Evolutionary conservation across 352 stramenopile genomes (phyloP), one percentile per base, ranked within the genome.

Genomic region (Phytophthora uliginosa): DNA sequence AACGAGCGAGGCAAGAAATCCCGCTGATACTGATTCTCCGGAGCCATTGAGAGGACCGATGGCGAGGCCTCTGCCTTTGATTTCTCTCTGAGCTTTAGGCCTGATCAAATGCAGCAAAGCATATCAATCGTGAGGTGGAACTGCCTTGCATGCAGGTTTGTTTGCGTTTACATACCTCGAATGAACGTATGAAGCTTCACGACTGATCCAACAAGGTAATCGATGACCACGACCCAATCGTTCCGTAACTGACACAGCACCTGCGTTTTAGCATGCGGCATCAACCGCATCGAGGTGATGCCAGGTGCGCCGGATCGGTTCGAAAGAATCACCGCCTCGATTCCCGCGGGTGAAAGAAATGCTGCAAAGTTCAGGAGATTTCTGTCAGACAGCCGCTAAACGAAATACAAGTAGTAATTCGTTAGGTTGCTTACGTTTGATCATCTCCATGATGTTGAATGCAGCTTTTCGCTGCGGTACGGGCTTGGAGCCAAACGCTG

Each of bases 161-260:
- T 54, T 20, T 15, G 15, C 2, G 7, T 42, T 13, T 33, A 50
- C 63, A 58, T 73, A 88, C 85, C 79, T 79, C 78, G 83, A 40
- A 86, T 57, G 28, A 85, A 84, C 4, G 84, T 90, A 54, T 91
- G 82, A 4, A 93, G 66, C 64, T 91, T 91, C 18, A 82, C n/a
- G 26, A 90, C 60, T 0, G 61, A 57, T 9, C 78, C 72, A 22
- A 38, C 59, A 12, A 83, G 57, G 26, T 79, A 79, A 57, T 94
- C 87, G 5, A 92, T 48, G 12, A 89, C 69, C 22, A 91, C 74
- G 18, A 93, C 63, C 87, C 87, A 94, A 64, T 93, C 85, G 45
- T 93, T 95, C 9, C 83, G 81, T 7, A 95, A 69, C 42, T 95
- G 85, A 59, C 84, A 86, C 13, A 92, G 54, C 20, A 93, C 61